Conservation (phyloP, 164 flowering plant genomes). For the Umbilicus rupestris region DNA sequence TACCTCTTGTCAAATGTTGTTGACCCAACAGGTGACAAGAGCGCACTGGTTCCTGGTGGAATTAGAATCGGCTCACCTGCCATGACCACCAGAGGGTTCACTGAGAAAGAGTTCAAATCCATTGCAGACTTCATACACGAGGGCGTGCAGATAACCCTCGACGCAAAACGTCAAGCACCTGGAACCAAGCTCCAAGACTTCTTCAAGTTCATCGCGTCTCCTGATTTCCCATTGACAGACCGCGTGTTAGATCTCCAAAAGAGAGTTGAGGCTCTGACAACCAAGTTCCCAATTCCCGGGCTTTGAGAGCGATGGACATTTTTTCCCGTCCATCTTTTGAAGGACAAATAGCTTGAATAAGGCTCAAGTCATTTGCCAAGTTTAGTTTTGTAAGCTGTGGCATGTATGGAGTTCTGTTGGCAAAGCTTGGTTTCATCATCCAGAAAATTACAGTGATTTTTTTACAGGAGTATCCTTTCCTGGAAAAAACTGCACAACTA, state of each 20-base stretch:
- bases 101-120: constrained; percentile 55
- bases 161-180: constrained; percentile 46
- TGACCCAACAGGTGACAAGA: constrained; percentile 55
- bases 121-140: constrained; percentile 79
- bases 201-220: constrained; percentile 46
- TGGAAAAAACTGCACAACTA: too few species aligned
- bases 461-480: too few species aligned
- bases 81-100: constrained; percentile 82
- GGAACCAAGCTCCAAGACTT: constrained; percentile 87
- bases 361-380: too few species aligned
- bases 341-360: background rate
- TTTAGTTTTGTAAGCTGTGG: too few species aligned
- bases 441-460: too few species aligned
- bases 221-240: constrained; percentile 47
- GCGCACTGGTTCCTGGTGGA: constrained; percentile 88
- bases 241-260: constrained; percentile 39
- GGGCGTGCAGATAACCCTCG: constrained; percentile 64
- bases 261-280: constrained; percentile 66
- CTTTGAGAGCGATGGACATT: constrained; percentile 18
- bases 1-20: constrained; percentile 1
- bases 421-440: too few species aligned
- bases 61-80: constrained; percentile 96
- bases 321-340: background rate
- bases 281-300: constrained; percentile 83
- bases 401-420: too few species aligned